Conservation (phyloP, 192 early-diverging fungal genomes). For the Physocladia obscura region DNA sequence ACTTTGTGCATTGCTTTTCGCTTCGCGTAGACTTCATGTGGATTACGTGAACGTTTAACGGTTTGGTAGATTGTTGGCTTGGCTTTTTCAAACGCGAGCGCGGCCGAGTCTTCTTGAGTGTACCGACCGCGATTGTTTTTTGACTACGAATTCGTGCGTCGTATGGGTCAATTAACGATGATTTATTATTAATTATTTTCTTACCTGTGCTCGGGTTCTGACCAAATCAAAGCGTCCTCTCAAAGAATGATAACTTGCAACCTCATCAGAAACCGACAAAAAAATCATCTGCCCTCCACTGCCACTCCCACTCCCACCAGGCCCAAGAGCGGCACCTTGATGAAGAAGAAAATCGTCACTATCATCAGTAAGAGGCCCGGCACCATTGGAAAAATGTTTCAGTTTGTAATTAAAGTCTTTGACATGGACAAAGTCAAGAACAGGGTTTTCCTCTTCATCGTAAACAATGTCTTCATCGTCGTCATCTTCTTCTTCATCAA, state of each 20-base stretch:
- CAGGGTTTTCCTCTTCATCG: neutral
- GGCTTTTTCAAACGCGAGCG: neutral
- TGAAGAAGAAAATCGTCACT: too few relatives aligned
- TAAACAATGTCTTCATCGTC: conserved; percentile 23
- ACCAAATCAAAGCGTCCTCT: conserved; percentile 13
- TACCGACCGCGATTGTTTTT: neutral
- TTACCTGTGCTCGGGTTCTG: conserved; percentile 20
- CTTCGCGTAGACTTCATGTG: neutral
- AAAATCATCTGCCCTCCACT: conserved; percentile 10
- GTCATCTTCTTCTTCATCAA: conserved; percentile 25
- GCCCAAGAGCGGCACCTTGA: too few relatives aligned
- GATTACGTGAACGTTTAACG: neutral
- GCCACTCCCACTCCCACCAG: too few relatives aligned
- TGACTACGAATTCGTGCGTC: neutral
- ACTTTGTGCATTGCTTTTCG: conserved; percentile 1
- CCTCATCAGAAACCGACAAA: conserved; percentile 19
- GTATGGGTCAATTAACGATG: too few relatives aligned
- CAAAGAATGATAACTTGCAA: conserved; percentile 7
- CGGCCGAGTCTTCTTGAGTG: neutral
- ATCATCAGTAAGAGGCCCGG: neutral
- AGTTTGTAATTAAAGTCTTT: conserved; percentile 24
- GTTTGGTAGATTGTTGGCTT: conserved; percentile 1
- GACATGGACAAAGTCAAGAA: conserved; percentile 10
- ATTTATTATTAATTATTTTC: too few relatives aligned
- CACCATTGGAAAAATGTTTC: neutral